Percentiles rank a stretch among this genome's conserved stretches.
Evolutionary conservation across 768 basidiomycete species (phyloP).

Genomic region (Podaxis pistillaris): DNA sequence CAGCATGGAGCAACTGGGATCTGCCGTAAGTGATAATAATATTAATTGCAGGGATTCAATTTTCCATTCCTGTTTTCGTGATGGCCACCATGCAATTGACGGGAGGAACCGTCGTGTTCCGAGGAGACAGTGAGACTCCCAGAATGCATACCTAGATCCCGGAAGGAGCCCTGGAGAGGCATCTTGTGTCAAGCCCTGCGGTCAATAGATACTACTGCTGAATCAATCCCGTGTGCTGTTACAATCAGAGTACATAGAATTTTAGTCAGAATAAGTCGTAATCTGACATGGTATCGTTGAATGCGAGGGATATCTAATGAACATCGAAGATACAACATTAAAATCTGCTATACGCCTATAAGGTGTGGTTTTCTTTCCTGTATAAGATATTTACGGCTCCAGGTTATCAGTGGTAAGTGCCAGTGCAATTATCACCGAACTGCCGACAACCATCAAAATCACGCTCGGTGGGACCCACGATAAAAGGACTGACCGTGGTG

Average conservation of each 20-base stretch:
- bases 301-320: constrained; percentile 8
- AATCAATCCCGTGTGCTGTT: constrained; percentile 1
- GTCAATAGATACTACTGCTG: neutral
- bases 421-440: constrained; percentile 43
- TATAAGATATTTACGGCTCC: neutral
- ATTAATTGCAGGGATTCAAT: neutral
- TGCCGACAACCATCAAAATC: constrained; percentile 41
- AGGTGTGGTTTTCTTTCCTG: too few relatives aligned
- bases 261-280: constrained; percentile 2
- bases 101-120: neutral
- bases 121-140: neutral
- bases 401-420: constrained; percentile 30
- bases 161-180: neutral
- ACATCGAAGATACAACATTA: neutral
- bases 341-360: neutral
- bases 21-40: neutral
- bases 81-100: neutral
- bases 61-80: constrained; percentile 6
- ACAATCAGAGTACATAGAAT: constrained; percentile 8
- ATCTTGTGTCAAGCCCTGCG: neutral
- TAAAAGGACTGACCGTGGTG: constrained; percentile 22
- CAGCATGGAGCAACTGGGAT: constrained; percentile 2
- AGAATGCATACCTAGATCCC: neutral
- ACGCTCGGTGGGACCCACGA: constrained; percentile 31
- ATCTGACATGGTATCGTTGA: constrained; percentile 12